Percentiles rank a stretch among this genome's conserved stretches.
These are phyloP conservation scores for Turnera subulata DNA, from an alignment of 345 rosid species.

Conservation along the genomic window DNA sequence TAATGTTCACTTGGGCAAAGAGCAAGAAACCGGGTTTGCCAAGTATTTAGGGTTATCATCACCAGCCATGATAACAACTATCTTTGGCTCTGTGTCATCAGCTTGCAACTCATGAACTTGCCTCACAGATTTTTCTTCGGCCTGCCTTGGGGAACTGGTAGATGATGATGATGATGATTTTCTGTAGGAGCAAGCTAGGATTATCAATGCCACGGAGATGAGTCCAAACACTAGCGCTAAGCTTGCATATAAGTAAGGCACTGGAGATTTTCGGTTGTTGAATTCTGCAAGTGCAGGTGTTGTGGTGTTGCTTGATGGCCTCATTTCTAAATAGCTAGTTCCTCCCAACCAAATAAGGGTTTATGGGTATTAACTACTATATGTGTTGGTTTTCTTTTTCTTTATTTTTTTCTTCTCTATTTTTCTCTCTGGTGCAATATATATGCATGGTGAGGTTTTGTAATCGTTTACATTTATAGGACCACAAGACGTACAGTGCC, in stretches of 20 bases:
- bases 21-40: constrained; percentile 1
- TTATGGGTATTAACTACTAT: too few relatives aligned
- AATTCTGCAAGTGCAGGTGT: not conserved
- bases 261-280: constrained; percentile 22
- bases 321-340: not conserved
- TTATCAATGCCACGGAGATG: constrained; percentile 19
- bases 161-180: too few relatives aligned
- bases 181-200: constrained; percentile 27
- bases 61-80: constrained; percentile 23
- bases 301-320: constrained; percentile 7
- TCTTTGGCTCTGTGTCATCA: constrained; percentile 14
- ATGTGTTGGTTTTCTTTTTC: too few relatives aligned
- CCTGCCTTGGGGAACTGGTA: not conserved
- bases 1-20: not conserved
- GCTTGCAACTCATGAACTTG: not conserved
- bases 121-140: not conserved
- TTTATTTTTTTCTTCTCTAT: too few relatives aligned
- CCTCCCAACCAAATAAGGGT: not conserved
- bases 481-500: constrained; percentile 10
- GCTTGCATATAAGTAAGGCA: constrained; percentile 24
- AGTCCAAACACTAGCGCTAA: constrained; percentile 20
- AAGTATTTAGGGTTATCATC: constrained; percentile 13
- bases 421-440: too few relatives aligned
- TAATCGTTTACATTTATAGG: constrained; percentile 18
- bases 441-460: not conserved